Evolutionary conservation across 371 early-diverging fungal genomes (phyloP).

Genomic region (Mucor mucedo): DNA sequence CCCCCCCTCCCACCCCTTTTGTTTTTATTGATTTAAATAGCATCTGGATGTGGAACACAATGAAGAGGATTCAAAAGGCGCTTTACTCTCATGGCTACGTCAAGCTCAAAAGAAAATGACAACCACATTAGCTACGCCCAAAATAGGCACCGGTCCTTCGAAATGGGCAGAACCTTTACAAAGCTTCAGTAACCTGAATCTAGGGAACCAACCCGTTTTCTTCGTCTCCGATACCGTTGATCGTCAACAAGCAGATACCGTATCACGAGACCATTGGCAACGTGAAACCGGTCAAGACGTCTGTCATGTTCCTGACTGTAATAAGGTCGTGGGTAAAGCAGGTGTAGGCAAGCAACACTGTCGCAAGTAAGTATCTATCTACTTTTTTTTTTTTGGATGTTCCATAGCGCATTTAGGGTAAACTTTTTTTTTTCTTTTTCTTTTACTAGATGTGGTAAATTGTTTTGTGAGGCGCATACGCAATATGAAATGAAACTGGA

Average conservation of each 20-base stretch:
- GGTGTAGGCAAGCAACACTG: conserved; percentile 57
- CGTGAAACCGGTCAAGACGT: conserved; percentile 44
- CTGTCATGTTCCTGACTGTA: conserved; percentile 53
- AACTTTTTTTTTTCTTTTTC: neutral
- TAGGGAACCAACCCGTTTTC: conserved; percentile 29
- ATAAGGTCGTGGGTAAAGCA: conserved; percentile 37
- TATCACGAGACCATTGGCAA: conserved; percentile 65
- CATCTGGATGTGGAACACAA: conserved; percentile 48
- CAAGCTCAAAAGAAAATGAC: conserved; percentile 52
- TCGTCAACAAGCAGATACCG: conserved; percentile 34
- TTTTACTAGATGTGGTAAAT: conserved; percentile 66
- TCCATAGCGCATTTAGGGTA: no score
- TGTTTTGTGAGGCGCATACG: conserved; percentile 75
- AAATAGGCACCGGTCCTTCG: conserved; percentile 15
- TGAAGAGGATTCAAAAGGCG: conserved; percentile 54
- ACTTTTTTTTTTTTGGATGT: neutral
- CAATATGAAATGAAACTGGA: conserved; percentile 73
- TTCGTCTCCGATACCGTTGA: conserved; percentile 41
- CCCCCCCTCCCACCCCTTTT: no score
- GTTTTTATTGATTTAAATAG: no score
- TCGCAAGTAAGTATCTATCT: conserved; percentile 32
- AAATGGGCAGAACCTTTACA: conserved; percentile 38
- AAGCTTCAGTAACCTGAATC: conserved; percentile 29
- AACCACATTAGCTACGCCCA: conserved; percentile 31
- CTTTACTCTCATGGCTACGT: conserved; percentile 50